These are phyloP conservation scores for Suillus subalutaceus DNA, from an alignment of 768 basidiomycete species.

Conservation along the genomic window DNA sequence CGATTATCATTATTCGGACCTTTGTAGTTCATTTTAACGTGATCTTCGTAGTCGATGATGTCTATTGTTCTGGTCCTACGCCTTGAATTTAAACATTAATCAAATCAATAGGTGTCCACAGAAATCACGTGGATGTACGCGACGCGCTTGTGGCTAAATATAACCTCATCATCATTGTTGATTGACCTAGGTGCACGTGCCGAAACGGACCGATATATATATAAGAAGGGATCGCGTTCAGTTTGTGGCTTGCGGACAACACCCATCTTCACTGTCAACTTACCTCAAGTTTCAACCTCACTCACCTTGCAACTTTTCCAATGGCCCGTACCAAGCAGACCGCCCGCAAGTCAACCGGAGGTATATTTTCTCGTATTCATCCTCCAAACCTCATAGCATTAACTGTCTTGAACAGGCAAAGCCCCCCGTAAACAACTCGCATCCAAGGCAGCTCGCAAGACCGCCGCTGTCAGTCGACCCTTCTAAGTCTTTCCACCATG, in stretches of 20 bases:
- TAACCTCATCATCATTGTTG: slow-evolving; percentile 7
- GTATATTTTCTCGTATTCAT: slow-evolving; percentile 26
- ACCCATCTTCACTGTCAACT: slow-evolving; percentile 28
- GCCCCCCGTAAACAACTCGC: slow-evolving; percentile 65
- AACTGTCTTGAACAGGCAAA: slow-evolving; percentile 42
- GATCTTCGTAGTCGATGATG: background rate
- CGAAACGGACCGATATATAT: background rate
- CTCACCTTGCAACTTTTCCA: slow-evolving; percentile 21
- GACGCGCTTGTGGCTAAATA: slow-evolving; percentile 12
- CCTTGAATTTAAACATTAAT: no score
- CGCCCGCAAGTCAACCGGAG: slow-evolving; percentile 82
- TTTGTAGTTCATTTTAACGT: background rate
- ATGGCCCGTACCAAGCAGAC: slow-evolving; percentile 83
- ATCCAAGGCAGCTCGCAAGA: slow-evolving; percentile 63
- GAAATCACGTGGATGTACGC: slow-evolving; percentile 12
- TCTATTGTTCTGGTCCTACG: background rate
- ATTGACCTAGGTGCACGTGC: slow-evolving; percentile 9
- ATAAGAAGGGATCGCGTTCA: slow-evolving; percentile 4
- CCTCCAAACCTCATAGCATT: background rate
- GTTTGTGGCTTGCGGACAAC: background rate
- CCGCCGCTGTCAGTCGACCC: slow-evolving; percentile 42
- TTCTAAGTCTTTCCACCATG: slow-evolving; percentile 7
- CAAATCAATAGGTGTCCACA: background rate
- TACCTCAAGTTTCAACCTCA: background rate
- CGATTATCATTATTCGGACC: background rate